phyloP scores from a whole-genome alignment of 2,329 filamentous ascomycete species.

The Zymoseptoria tritici region DNA sequence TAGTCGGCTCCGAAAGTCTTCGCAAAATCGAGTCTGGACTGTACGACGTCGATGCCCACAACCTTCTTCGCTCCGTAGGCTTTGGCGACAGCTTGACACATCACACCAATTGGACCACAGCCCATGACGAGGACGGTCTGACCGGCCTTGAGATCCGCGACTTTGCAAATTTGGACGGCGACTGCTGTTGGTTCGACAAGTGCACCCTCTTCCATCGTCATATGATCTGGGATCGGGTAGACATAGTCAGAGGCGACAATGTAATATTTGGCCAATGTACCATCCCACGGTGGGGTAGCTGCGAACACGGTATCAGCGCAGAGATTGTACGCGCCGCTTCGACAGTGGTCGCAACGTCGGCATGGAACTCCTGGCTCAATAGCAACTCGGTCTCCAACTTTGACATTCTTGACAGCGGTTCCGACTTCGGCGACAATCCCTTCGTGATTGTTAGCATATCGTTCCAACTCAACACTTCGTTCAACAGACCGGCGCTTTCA shows the following conservation, averaged over 20 bases:
- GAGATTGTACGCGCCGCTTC: constrained; percentile 82
- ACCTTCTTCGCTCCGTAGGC: constrained; percentile 74
- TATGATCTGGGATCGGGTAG: constrained; percentile 39
- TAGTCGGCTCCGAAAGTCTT: constrained; percentile 39
- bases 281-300: constrained; percentile 42
- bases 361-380: constrained; percentile 46
- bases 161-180: constrained; percentile 39
- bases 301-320: constrained; percentile 52
- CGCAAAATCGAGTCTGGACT: constrained; percentile 70
- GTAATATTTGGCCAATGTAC: constrained; percentile 46
- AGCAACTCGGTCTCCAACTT: constrained; percentile 41
- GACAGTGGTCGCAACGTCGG: constrained; percentile 38
- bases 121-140: constrained; percentile 41
- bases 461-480: not conserved
- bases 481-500: constrained; percentile 30
- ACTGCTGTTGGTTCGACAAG: constrained; percentile 49
- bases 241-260: constrained; percentile 41
- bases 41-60: constrained; percentile 75
- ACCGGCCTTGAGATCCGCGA: constrained; percentile 33
- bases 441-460: constrained; percentile 18
- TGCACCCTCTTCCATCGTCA: constrained; percentile 46
- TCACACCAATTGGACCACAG: constrained; percentile 59
- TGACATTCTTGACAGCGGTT: constrained; percentile 35
- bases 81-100: constrained; percentile 76
- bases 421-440: constrained; percentile 36